phyloP scores from a whole-genome alignment of 2,329 filamentous ascomycete species.

The Verticillium nubilum region DNA sequence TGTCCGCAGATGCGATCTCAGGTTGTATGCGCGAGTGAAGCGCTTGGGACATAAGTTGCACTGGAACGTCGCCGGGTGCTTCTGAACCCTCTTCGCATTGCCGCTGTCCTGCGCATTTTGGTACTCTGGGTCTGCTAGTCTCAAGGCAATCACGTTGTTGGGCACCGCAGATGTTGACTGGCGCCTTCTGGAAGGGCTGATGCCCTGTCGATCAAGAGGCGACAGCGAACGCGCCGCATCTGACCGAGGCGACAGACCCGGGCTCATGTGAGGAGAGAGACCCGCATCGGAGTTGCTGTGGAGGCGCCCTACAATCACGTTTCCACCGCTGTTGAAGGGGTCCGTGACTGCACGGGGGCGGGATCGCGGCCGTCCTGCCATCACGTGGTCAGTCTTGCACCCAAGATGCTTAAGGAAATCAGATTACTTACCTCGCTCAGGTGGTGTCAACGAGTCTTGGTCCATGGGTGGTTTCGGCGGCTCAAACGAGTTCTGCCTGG shows the following conservation, averaged over 20 bases:
- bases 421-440: conserved; percentile 53
- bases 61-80: conserved; percentile 96
- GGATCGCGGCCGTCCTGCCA: conserved; percentile 39
- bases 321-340: conserved; percentile 47
- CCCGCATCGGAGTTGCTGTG: conserved; percentile 24
- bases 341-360: conserved; percentile 55
- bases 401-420: background rate
- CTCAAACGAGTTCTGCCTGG: conserved; percentile 61
- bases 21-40: conserved; percentile 93
- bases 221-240: conserved; percentile 53
- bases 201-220: conserved; percentile 49
- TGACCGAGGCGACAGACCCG: conserved; percentile 36
- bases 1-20: conserved; percentile 89
- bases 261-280: conserved; percentile 46
- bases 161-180: conserved; percentile 60
- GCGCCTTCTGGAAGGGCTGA: conserved; percentile 43
- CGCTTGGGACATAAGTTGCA: conserved; percentile 90
- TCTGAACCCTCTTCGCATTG: conserved; percentile 78
- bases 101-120: conserved; percentile 59
- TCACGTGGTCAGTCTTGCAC: conserved; percentile 12
- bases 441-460: conserved; percentile 77
- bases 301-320: conserved; percentile 31
- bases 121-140: conserved; percentile 82
- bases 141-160: conserved; percentile 71
- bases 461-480: conserved; percentile 60